Evolutionary conservation across 179 eudicot species (phyloP), one percentile per base, ranked within the genome.

Genomic region (Spinacia oleracea): DNA sequence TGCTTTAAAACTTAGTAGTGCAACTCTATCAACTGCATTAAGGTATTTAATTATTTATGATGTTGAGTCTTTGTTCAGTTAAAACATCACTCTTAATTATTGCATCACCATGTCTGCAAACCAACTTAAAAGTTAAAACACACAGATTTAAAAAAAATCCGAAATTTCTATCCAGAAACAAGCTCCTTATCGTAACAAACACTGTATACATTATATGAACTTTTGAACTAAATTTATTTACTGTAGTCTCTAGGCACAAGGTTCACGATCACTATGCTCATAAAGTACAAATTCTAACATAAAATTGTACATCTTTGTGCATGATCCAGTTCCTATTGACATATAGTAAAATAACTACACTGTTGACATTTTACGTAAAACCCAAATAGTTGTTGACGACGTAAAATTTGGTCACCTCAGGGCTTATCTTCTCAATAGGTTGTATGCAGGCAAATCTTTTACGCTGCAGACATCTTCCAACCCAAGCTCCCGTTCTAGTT

Each of bases 371-470:
- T 63, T 53, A 79, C 73, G 21, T 3, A 70, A 63, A 35, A 40
- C 56, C 38, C 15, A 14, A 42, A 21, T 10, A 21, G n/a, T 50
- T 20, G 43, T 55, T 35, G 18, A 38, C 25, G 48, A 38, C 14
- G 23, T 6, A 50, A 31, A 35, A 53, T 43, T 20, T 58, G 18
- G 15, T 16, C 68, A n/a, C n/a, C n/a, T n/a, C n/a, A 40, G 7
- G 76, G 35, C 58, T 76, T 46, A 82, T 83, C 85, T 72, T 84
- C 80, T 89, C 86, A 96, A 80, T 67, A 96, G 81, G 83, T 87
- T 93, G 84, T 90, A 93, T 27, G 97, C 98, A 16, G 99, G 99
- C 81, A 96, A 86, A 82, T 94, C 99, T 81, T 81, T 85, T 75
- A 96, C 79, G 68, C 84, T 82, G 72, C 84, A 80, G 31, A 86